Conservation (phyloP, 768 basidiomycete genomes). For the Auricularia sp. region DNA sequence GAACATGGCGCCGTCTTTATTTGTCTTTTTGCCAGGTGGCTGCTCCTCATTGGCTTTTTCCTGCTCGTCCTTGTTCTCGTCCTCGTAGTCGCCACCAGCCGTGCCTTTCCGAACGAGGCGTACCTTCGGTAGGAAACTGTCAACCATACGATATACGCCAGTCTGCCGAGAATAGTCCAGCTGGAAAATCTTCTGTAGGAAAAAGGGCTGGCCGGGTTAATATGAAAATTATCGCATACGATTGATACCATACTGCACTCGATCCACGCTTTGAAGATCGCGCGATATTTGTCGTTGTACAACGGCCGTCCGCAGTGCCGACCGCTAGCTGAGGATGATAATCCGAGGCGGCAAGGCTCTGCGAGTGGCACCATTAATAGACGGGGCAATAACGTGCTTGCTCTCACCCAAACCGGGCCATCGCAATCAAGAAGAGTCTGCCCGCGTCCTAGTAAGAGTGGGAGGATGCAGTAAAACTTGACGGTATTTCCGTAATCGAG, state of each 20-base stretch:
- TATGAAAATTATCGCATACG: too few relatives aligned
- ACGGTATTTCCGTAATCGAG: conserved; percentile 76
- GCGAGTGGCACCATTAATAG: neutral
- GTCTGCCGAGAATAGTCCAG: conserved; percentile 76
- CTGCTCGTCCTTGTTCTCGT: neutral
- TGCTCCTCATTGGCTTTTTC: too few relatives aligned
- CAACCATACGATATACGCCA: conserved; percentile 78
- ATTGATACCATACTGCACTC: conserved; percentile 32
- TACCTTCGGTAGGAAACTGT: conserved; percentile 69
- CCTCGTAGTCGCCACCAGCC: neutral
- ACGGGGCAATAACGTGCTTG: too few relatives aligned
- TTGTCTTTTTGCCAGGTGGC: too few relatives aligned
- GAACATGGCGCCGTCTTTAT: too few relatives aligned
- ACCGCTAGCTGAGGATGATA: conserved; percentile 80
- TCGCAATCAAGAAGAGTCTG: conserved; percentile 62
- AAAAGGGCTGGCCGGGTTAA: conserved; percentile 44
- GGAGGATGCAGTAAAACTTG: conserved; percentile 62
- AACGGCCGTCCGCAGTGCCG: conserved; percentile 75
- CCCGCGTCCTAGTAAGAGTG: conserved; percentile 63
- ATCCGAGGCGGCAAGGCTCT: conserved; percentile 64
- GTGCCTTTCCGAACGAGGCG: neutral
- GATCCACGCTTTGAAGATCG: conserved; percentile 54
- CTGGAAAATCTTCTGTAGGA: conserved; percentile 71
- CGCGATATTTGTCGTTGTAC: conserved; percentile 61
- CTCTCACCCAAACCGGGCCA: conserved; percentile 70